phyloP scores from a whole-genome alignment of 495 filamentous ascomycete genomes.

The Talaromyces nanjingensis region DNA sequence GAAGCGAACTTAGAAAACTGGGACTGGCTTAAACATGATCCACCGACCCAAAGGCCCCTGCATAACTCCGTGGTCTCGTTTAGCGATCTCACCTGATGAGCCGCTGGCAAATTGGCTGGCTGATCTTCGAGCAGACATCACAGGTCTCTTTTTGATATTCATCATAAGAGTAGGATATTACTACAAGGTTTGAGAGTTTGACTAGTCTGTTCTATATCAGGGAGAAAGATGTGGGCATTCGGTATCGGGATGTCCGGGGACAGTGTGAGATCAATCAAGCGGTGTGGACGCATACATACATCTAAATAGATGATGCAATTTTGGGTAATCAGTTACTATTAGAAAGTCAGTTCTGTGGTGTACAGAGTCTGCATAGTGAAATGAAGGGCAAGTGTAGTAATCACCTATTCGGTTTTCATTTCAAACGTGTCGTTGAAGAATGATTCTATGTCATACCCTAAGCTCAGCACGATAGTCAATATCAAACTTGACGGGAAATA shows the following conservation, averaged over 20 bases:
- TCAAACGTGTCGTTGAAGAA: not conserved
- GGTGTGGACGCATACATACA: not conserved
- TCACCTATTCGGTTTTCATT: not conserved
- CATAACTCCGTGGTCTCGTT: not conserved
- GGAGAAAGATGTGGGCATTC: not conserved
- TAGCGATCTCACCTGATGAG: not conserved
- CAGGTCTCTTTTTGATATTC: not conserved
- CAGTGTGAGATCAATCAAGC: not conserved
- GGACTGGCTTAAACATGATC: not conserved
- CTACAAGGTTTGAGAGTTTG: not conserved
- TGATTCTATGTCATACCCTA: not conserved
- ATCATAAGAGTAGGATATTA: not conserved
- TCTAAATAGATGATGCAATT: not conserved
- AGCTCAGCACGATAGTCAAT: not conserved
- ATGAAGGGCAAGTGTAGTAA: not conserved
- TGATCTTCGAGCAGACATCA: not conserved
- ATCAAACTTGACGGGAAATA: not conserved
- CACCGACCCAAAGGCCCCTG: not conserved
- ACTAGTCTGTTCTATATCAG: not conserved
- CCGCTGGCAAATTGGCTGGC: not conserved
- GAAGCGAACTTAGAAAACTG: not conserved
- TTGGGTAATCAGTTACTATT: not conserved
- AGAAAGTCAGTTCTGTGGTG: not conserved
- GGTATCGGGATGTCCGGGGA: not conserved
- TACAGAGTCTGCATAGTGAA: not conserved